Evolutionary conservation across 331 rosid genomes (phyloP).

Genomic region (Ulmus americana): DNA sequence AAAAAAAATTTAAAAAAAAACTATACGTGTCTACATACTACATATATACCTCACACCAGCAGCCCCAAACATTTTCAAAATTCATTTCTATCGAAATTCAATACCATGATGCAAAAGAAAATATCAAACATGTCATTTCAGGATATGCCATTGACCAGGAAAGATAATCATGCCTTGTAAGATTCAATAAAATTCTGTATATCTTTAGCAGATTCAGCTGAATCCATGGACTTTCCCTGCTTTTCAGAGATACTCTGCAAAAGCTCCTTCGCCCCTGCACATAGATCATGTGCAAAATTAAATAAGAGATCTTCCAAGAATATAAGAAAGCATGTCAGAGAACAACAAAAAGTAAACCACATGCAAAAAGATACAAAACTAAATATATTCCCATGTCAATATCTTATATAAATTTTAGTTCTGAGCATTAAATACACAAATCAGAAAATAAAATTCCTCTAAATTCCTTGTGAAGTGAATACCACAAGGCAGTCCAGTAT

Average conservation of each 20-base stretch:
- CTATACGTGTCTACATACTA: too few species aligned
- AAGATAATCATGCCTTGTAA: conserved; percentile 56
- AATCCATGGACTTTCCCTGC: conserved; percentile 79
- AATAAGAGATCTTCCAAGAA: neutral
- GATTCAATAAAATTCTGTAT: conserved; percentile 63
- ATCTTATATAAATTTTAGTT: too few species aligned
- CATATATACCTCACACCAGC: too few species aligned
- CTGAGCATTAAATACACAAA: too few species aligned
- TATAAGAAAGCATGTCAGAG: neutral
- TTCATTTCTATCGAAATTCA: neutral
- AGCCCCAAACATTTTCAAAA: neutral
- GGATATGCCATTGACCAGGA: conserved; percentile 16
- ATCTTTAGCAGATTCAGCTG: conserved; percentile 72
- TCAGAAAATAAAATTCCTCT: too few species aligned
- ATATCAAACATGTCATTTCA: neutral
- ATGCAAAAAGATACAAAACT: neutral
- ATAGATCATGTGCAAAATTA: conserved; percentile 21
- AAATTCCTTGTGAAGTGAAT: too few species aligned
- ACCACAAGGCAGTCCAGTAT: too few species aligned
- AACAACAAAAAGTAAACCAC: neutral
- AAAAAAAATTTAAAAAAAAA: too few species aligned
- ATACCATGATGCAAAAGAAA: neutral
- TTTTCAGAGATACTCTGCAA: conserved; percentile 77
- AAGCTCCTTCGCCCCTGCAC: conserved; percentile 82
- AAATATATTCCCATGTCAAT: neutral